These are phyloP conservation scores for Ceriops decandra DNA, from an alignment of 345 rosid genomes.

Conservation along the genomic window DNA sequence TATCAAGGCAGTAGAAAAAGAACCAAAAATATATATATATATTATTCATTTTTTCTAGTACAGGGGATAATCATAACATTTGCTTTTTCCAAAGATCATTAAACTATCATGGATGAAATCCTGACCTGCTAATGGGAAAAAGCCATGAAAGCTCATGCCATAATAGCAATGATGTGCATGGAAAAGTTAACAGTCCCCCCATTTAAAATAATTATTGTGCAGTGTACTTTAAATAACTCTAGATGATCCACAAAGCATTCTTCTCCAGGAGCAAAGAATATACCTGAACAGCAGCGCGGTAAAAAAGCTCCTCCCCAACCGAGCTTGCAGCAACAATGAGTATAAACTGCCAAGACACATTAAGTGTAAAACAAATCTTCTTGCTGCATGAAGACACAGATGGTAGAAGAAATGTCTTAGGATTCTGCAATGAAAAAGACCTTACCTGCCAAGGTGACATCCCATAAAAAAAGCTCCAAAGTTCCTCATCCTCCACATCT, in stretches of 20 bases:
- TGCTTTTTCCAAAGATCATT: not conserved
- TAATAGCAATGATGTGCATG: too few relatives aligned
- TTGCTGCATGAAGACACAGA: slow-evolving; percentile 1
- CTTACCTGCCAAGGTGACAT: slow-evolving; percentile 97
- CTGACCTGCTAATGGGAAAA: not conserved
- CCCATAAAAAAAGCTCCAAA: slow-evolving; percentile 91
- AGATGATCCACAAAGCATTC: not conserved
- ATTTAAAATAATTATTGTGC: not conserved
- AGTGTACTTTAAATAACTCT: too few relatives aligned
- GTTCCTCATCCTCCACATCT: slow-evolving; percentile 98
- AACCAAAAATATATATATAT: not conserved
- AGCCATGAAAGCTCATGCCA: not conserved
- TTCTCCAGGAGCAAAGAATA: slow-evolving; percentile 5
- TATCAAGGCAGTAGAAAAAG: slow-evolving; percentile 14
- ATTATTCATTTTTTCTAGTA: slow-evolving; percentile 6
- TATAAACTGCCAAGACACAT: slow-evolving; percentile 51
- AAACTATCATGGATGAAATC: not conserved
- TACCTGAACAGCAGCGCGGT: slow-evolving; percentile 96
- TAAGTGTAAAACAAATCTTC: slow-evolving; percentile 8
- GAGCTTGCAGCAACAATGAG: slow-evolving; percentile 87
- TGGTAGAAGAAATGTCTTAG: not conserved
- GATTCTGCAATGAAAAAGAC: not conserved
- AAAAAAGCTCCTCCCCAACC: slow-evolving; percentile 97
- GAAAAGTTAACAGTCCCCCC: not conserved
- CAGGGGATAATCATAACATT: not conserved